Base-by-base conservation (phyloP, 1,284 basidiomycete species). In the Salmacisia buchloeana region DNA sequence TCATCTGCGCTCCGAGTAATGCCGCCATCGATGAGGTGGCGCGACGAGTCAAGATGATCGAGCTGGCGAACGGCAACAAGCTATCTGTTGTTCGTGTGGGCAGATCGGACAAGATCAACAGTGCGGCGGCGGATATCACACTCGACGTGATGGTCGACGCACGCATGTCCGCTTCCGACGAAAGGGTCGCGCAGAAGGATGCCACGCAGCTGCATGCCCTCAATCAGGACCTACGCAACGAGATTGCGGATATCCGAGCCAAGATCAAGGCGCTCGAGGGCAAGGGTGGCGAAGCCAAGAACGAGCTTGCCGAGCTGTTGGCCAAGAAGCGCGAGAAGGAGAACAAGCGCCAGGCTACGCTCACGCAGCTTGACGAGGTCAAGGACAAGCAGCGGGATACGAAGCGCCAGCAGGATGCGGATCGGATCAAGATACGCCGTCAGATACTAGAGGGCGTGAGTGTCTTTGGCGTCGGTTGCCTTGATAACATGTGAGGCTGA, bases 21-120 rank as follows among this genome's bases (percentile, higher is more conserved):
- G 96, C 96, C 15, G 96, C 96, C 43, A 94, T 99, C 59, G 94
- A 99, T 78, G 96, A 99, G 82, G 88, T 98, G 29, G 91, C 92
- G 5, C 86, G 87, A 74, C 88, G 96, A 62, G 82, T 97, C 43
- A 90, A 90, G 78, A 87, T 90, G 38, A 88, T 90, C 3, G 86
- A 89, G 36, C 84, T 86, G 36, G 84, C 85, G 23, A 80, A 86
- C 10, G 83, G 85, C 29, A 87, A 86, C 57, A 82, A 83, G 60
- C 81, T 84, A 6, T 81, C 86, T 62, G 88, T 98, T 3, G 93
- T 98, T 23, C 88, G 96, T 35, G 86, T 97, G 61, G 96, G 96
- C 43, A 83, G 88, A 1, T 87, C 90, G 43, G 86, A 86, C 52
- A 83, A 88, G 2, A 89, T 98, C 77, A 91, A 90, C 75, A 82